These are phyloP conservation scores for Circinella minor DNA, from an alignment of 371 early-diverging fungal genomes.

Conservation along the genomic window DNA sequence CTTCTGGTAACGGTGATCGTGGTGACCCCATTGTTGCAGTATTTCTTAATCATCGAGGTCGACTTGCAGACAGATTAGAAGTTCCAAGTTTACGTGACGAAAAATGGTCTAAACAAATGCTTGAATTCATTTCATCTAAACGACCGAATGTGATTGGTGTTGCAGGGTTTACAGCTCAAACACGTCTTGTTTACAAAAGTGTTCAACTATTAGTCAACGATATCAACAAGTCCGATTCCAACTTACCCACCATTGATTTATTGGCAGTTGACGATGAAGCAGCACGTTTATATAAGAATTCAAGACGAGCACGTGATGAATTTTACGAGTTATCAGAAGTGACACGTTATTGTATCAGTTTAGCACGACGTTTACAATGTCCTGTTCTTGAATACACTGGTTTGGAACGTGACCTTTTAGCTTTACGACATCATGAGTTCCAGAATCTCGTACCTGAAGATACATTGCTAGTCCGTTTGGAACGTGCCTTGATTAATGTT, in stretches of 20 bases:
- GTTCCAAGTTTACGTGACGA: conserved; percentile 69
- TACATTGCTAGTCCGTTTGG: conserved; percentile 64
- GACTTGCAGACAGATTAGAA: conserved; percentile 65
- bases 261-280: conserved; percentile 86
- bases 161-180: conserved; percentile 78
- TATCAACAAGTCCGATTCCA: conserved; percentile 45
- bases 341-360: conserved; percentile 86
- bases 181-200: conserved; percentile 73
- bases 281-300: conserved; percentile 84
- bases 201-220: conserved; percentile 65
- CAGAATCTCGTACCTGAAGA: conserved; percentile 81
- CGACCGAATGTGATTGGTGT: conserved; percentile 84
- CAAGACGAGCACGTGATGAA: conserved; percentile 75
- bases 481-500: conserved; percentile 89
- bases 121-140: conserved; percentile 64
- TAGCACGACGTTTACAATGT: conserved; percentile 87
- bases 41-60: conserved; percentile 80
- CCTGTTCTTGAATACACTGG: conserved; percentile 86
- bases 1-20: conserved; percentile 80
- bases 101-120: conserved; percentile 55
- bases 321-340: conserved; percentile 69
- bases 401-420: conserved; percentile 74
- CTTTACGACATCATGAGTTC: conserved; percentile 74
- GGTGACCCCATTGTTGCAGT: conserved; percentile 76
- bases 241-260: conserved; percentile 32